Base-by-base conservation (phyloP, 148 eudicot species). In the Simmondsia chinensis region DNA sequence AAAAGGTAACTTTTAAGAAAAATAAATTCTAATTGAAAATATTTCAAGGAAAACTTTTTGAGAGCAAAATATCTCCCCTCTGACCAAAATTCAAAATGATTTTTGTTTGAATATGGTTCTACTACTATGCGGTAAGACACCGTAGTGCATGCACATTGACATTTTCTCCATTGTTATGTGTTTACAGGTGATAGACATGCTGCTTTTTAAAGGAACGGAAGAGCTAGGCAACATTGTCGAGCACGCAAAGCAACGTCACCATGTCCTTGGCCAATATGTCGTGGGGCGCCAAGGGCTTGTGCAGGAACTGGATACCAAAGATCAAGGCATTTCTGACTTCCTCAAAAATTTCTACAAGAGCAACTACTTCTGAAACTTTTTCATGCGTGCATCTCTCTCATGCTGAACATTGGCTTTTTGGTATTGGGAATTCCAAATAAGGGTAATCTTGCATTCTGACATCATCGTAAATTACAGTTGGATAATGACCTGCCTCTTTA, bases 241-340 rank as follows among this genome's bases (percentile, higher is more conserved):
- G 58, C 94, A 88, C 20, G 71, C 97, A 24, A 88, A 88, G 73
- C 97, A 88, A 64, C 74, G 97, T 54, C 97, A 88, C 57, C 97
- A 88, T 69, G 73, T 88, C 21, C 52, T 88, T 43, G 97, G 97
- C 4, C 97, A 83, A 45, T 88, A 88, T 54, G 91, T 88, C 1
- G 72, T 81, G 37, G 97, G 94, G 20, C 55, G 29, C 17, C 43
- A 66, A 20, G 83, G 70, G 24, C 78, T 65, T 33, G 68, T 67
- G 22, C 81, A 82, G 54, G 93, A 71, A 45, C 27, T 47, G 30
- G 83, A 63, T 34, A 49, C 50, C 54, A 75, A 73, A 66, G 93
- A 78, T 46, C 60, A 73, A 48, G 70, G 63, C 15, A 28, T 18
- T 21, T 78, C 96, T 25, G 39, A 56, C 23, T 86, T 86, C 60